These are phyloP conservation scores for Coniochaeta sp. DNA, from an alignment of 2,329 filamentous ascomycete species.

Conservation along the genomic window DNA sequence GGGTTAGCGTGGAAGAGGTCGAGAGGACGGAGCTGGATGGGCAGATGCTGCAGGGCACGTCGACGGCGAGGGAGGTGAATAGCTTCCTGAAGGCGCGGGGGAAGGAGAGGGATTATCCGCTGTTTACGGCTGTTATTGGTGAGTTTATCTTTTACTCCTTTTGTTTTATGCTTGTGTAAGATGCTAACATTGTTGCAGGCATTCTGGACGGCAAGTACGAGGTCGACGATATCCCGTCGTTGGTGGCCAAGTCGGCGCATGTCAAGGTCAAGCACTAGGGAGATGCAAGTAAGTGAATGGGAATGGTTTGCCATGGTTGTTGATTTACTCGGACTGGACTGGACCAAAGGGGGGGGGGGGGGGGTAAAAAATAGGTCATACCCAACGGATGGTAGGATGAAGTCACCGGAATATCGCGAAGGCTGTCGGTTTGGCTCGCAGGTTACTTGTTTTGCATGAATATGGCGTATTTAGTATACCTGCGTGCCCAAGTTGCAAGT, in stretches of 20 bases:
- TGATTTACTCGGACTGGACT: not conserved
- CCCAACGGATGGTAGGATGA: not conserved
- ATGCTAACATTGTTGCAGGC: constrained; percentile 22
- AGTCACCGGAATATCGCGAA: not conserved
- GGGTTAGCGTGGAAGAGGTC: constrained; percentile 75
- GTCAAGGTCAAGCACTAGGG: not conserved
- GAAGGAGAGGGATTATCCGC: constrained; percentile 75
- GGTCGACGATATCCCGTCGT: constrained; percentile 71
- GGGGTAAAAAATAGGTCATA: not conserved
- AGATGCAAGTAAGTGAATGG: not conserved
- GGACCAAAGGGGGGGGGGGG: not conserved
- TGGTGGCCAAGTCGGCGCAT: constrained; percentile 37
- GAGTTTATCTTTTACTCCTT: not conserved
- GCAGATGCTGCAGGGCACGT: constrained; percentile 92
- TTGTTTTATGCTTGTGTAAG: no score
- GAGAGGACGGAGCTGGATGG: constrained; percentile 88
- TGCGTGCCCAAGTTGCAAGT: not conserved
- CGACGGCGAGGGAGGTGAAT: constrained; percentile 87
- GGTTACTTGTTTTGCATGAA: not conserved
- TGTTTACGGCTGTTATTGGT: constrained; percentile 82
- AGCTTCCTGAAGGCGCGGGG: constrained; percentile 75
- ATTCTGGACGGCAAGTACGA: constrained; percentile 71
- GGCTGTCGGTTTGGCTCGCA: not conserved
- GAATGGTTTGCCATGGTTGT: not conserved
- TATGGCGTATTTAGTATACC: not conserved